These are phyloP conservation scores for Beauveria pseudobassiana DNA, from an alignment of 2,329 filamentous ascomycete species.

Conservation along the genomic window DNA sequence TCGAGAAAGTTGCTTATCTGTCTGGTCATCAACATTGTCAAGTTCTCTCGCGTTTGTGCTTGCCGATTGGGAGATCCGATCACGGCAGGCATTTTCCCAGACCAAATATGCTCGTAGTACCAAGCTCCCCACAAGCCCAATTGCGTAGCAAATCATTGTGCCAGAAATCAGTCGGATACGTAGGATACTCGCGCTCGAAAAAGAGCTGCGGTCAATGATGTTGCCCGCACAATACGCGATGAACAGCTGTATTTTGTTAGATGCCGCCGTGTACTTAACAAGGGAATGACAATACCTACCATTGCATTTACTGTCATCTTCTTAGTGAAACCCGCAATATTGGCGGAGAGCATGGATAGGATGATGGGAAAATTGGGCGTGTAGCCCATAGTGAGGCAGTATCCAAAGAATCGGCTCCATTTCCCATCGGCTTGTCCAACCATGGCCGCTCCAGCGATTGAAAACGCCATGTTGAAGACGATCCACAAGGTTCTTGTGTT, in stretches of 20 bases:
- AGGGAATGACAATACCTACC: too few species aligned
- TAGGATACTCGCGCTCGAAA: slow-evolving; percentile 46
- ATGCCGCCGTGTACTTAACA: not conserved
- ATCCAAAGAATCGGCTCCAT: slow-evolving; percentile 6
- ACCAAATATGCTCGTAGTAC: slow-evolving; percentile 43
- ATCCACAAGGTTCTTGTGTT: slow-evolving; percentile 22
- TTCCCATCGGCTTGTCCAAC: slow-evolving; percentile 13
- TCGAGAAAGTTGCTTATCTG: not conserved
- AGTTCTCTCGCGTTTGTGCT: not conserved
- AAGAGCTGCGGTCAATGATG: slow-evolving; percentile 54
- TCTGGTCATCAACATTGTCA: not conserved
- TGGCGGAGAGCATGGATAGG: slow-evolving; percentile 48
- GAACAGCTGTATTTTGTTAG: slow-evolving; percentile 31
- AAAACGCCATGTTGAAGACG: slow-evolving; percentile 15
- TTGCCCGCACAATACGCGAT: slow-evolving; percentile 55
- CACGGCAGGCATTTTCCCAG: slow-evolving; percentile 46
- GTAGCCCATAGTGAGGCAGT: not conserved
- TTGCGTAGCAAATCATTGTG: slow-evolving; percentile 51
- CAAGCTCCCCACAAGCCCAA: slow-evolving; percentile 34
- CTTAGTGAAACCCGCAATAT: slow-evolving; percentile 54
- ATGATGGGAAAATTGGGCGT: slow-evolving; percentile 26
- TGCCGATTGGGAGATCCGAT: slow-evolving; percentile 16
- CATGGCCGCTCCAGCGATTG: slow-evolving; percentile 17
- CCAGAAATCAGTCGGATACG: slow-evolving; percentile 54
- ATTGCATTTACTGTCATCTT: slow-evolving; percentile 42